These are phyloP conservation scores for Talaromyces sp. DNA, from an alignment of 2,329 filamentous ascomycete genomes.

Conservation along the genomic window DNA sequence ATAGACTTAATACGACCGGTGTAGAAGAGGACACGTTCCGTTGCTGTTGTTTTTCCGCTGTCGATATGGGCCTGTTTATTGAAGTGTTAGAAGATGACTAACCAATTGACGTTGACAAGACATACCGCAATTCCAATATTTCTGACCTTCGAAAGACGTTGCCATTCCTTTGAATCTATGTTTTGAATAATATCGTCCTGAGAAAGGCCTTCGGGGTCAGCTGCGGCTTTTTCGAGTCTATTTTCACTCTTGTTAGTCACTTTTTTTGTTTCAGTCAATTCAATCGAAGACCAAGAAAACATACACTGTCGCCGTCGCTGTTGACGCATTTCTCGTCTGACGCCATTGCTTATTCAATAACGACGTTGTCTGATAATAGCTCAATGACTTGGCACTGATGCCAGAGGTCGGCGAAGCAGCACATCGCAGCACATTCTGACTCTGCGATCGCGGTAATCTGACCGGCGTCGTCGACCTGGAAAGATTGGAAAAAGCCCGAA, in stretches of 20 bases:
- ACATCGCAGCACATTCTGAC: constrained; percentile 34
- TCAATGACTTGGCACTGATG: constrained; percentile 24
- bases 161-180: constrained; percentile 72
- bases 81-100: background rate
- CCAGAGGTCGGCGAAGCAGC: constrained; percentile 32
- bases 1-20: constrained; percentile 95
- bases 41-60: constrained; percentile 94
- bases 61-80: constrained; percentile 80
- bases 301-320: constrained; percentile 35
- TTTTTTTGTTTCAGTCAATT: background rate
- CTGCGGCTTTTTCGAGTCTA: constrained; percentile 46
- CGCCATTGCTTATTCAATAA: constrained; percentile 35
- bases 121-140: constrained; percentile 94
- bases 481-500: constrained; percentile 33
- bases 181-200: constrained; percentile 70
- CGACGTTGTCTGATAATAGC: background rate
- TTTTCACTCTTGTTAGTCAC: background rate
- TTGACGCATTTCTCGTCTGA: constrained; percentile 39
- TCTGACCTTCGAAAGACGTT: constrained; percentile 72
- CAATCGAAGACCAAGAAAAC: background rate
- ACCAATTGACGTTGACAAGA: background rate
- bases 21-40: constrained; percentile 96
- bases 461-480: constrained; percentile 23
- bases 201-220: constrained; percentile 52
- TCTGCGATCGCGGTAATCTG: constrained; percentile 29